Base-by-base conservation (phyloP, 495 filamentous ascomycete genomes). In the Aspergillus taichungensis region DNA sequence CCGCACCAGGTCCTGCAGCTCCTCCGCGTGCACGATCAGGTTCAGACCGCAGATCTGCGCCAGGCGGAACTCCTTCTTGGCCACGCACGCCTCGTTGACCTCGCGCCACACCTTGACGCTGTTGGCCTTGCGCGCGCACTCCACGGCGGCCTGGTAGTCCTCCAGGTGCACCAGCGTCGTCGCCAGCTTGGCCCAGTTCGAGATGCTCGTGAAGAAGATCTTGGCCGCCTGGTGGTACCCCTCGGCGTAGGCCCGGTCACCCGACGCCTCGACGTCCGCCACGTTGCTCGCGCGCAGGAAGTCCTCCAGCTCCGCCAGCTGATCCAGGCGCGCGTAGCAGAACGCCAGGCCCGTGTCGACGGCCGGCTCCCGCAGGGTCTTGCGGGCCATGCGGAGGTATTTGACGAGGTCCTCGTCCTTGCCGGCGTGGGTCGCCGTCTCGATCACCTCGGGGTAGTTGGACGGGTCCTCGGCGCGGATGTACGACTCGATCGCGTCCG, bases 101-200 rank as follows among this genome's bases (percentile, higher is more conserved):
- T 99, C 88, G 71, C 90, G 95, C 94, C 94, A 99, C 43, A 99
- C 94, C 75, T 94, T 95, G 69, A 94, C 88, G 72, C 89, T 99
- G 75, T 97, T 99, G 61, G 94, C 94, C 71, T 97, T 97, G 59
- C 94, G 87, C 18, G 94, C 94, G 57, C 90, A 97, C 67, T 99
- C 94, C 30, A 99, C 94, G 27, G 94, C 94, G 44, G 89, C 88
- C 63, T 99, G 94, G 70, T 99, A 96, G 43, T 99, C 94, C 56
- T 84, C 85, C 6, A 99, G 78, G 63, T 96, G 91, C 13, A 99
- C 94, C 47, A 96, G 73, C 24, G 94, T 97, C 9, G 94, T 96
- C 4, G 94, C 92, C 50, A 99, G 80, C 73, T 97, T 97, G 46
- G 94, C 92, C 94, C 94, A 99, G 75, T 99, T 99, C 30, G 91